A percentile compares a stretch with the other conserved stretches of the same genome.
phyloP scores from a whole-genome alignment of 2,329 filamentous ascomycete genomes.

The Arthrobotrys musiformis region DNA sequence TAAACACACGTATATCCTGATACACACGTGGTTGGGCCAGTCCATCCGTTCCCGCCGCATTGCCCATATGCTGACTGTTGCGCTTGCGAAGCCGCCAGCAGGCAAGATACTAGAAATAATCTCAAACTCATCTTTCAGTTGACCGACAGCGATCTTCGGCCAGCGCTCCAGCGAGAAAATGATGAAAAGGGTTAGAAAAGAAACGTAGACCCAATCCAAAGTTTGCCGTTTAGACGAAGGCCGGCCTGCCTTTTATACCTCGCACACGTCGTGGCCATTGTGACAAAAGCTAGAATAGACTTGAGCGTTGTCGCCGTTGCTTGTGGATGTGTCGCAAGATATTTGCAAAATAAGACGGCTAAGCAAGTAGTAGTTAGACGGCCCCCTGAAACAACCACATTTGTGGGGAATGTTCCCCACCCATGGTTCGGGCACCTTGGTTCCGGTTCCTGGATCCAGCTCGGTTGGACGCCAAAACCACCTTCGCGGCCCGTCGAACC shows the following conservation, averaged over 20 bases:
- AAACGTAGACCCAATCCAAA: background rate
- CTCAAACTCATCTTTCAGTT: background rate
- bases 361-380: background rate
- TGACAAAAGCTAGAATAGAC: too few species aligned
- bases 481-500: slow-evolving; percentile 28
- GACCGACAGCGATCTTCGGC: too few species aligned
- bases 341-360: background rate
- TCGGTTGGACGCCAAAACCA: background rate
- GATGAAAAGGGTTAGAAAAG: background rate
- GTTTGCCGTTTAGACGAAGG: background rate
- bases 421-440: slow-evolving; percentile 21
- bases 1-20: slow-evolving; percentile 39
- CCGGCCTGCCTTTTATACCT: background rate
- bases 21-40: slow-evolving; percentile 44
- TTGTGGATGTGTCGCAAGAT: background rate
- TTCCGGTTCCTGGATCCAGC: slow-evolving; percentile 3
- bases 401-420: slow-evolving; percentile 12
- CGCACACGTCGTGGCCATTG: too few species aligned
- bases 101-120: background rate
- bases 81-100: background rate
- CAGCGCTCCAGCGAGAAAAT: background rate
- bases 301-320: background rate
- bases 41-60: slow-evolving; percentile 53
- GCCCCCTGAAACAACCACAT: background rate
- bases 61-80: slow-evolving; percentile 47